phyloP scores from a whole-genome alignment of 345 rosid genomes.

The Xanthoceras sorbifolium region DNA sequence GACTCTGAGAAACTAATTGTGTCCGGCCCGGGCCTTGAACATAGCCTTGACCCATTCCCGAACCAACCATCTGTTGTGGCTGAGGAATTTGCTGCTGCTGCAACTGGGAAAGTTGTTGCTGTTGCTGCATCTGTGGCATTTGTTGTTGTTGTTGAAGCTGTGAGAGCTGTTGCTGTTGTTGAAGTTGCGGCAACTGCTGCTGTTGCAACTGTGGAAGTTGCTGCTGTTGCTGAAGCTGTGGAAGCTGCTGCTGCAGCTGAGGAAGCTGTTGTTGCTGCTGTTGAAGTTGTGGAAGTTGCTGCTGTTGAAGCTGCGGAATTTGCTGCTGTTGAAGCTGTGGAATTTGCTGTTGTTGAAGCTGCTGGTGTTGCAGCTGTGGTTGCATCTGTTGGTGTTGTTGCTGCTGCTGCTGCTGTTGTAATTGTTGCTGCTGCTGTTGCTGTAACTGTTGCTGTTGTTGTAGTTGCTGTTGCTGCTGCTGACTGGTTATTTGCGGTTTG shows the following conservation, averaged over 20 bases:
- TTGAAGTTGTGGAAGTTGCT: constrained; percentile 43
- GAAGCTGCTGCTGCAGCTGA: constrained; percentile 27
- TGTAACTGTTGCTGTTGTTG: constrained; percentile 41
- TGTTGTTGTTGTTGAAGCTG: constrained; percentile 22
- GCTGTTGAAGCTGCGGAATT: constrained; percentile 38
- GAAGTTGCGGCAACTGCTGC: constrained; percentile 19
- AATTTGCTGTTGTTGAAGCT: constrained; percentile 40
- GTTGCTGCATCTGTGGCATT: constrained; percentile 32
- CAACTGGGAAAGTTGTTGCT: constrained; percentile 17
- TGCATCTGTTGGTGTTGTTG: constrained; percentile 38
- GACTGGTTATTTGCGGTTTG: constrained; percentile 82
- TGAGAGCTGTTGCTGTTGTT: constrained; percentile 11
- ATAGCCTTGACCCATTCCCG: constrained; percentile 75
- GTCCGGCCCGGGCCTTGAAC: constrained; percentile 68
- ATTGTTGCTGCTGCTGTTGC: constrained; percentile 39
- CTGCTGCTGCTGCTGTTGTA: constrained; percentile 35
- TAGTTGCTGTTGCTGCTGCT: constrained; percentile 47
- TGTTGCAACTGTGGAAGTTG: constrained; percentile 35
- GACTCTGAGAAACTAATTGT: constrained; percentile 64
- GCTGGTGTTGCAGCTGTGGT: constrained; percentile 41
- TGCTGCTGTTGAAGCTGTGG: constrained; percentile 40
- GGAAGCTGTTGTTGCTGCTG: constrained; percentile 35
- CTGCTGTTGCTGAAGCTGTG: constrained; percentile 22
- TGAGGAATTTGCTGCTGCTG: constrained; percentile 32
- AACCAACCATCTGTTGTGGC: constrained; percentile 68